phyloP scores from a whole-genome alignment of 2,329 filamentous ascomycete genomes.

The Talaromyces sp. region DNA sequence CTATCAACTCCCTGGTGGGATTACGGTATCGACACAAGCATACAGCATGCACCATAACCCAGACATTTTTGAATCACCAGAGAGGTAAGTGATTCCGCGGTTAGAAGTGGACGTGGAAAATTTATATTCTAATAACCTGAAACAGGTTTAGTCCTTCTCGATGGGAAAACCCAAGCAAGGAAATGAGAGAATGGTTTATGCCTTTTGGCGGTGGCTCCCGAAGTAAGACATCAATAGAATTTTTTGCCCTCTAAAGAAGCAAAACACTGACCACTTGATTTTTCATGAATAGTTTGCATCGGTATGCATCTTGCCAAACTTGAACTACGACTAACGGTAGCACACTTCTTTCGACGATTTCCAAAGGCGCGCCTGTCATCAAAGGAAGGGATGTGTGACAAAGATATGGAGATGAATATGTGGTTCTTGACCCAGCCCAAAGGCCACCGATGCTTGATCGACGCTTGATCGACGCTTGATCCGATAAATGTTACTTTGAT shows the following conservation, averaged over 20 bases:
- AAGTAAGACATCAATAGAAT: conserved; percentile 20
- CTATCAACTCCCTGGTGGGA: conserved; percentile 45
- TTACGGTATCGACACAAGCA: conserved; percentile 48
- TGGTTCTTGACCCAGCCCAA: conserved; percentile 40
- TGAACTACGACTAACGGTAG: conserved; percentile 48
- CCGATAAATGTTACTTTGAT: not conserved
- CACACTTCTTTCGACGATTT: conserved; percentile 43
- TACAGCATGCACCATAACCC: conserved; percentile 52
- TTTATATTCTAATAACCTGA: not conserved
- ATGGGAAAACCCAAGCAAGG: conserved; percentile 38
- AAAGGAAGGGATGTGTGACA: conserved; percentile 18
- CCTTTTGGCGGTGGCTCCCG: conserved; percentile 63
- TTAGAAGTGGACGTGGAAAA: conserved; percentile 14
- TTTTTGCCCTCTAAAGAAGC: not conserved
- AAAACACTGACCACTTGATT: not conserved
- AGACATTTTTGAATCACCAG: conserved; percentile 17
- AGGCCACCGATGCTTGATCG: conserved; percentile 34
- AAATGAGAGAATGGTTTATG: conserved; percentile 54
- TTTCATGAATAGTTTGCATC: conserved; percentile 47
- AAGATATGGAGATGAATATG: conserved; percentile 39
- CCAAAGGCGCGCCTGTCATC: not conserved
- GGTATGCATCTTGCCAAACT: conserved; percentile 61
- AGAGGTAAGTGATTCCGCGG: not conserved
- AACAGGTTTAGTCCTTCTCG: conserved; percentile 44
- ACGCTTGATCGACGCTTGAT: not conserved